Conservation (phyloP, 371 early-diverging fungal species). For the Rhizopus stolonifer region DNA sequence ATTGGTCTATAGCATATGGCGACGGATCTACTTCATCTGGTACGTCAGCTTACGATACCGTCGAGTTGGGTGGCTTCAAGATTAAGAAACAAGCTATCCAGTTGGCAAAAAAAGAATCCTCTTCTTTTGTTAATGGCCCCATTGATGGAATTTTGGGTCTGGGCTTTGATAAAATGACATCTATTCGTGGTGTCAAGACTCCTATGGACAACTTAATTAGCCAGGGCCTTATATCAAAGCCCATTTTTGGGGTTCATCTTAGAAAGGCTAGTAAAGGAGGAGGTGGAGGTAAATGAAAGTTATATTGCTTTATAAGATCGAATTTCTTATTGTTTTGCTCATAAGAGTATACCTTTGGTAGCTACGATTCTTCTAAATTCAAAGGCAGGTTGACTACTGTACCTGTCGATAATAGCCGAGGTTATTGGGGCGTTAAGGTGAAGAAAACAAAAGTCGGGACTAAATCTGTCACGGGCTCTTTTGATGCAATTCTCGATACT, state of each 20-base stretch:
- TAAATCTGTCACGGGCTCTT: conserved; percentile 6
- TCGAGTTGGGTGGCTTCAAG: conserved; percentile 28
- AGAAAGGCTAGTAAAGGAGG: conserved; percentile 32
- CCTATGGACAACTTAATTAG: conserved; percentile 42
- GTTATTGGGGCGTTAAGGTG: conserved; percentile 50
- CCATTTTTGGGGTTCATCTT: conserved; percentile 33
- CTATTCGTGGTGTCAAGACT: conserved; percentile 29
- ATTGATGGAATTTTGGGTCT: conserved; percentile 37
- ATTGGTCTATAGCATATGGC: conserved; percentile 52
- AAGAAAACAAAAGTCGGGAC: conserved; percentile 22
- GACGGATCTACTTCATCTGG: conserved; percentile 40
- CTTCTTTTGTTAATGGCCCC: conserved; percentile 12
- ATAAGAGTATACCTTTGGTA: conserved; percentile 44
- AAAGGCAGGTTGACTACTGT: conserved; percentile 51
- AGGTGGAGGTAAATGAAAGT: conserved; percentile 26
- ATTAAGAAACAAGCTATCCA: conserved; percentile 24
- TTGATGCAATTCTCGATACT: conserved; percentile 56
- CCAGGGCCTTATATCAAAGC: conserved; percentile 34
- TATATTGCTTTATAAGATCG: background rate
- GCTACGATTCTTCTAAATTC: conserved; percentile 40
- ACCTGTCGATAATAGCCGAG: conserved; percentile 42
- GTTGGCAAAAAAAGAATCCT: conserved; percentile 18
- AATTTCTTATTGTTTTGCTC: background rate
- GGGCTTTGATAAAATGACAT: conserved; percentile 46
- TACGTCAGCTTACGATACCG: conserved; percentile 24